phyloP scores from a whole-genome alignment of 139 green algal species.

The Gonium pectorale region DNA sequence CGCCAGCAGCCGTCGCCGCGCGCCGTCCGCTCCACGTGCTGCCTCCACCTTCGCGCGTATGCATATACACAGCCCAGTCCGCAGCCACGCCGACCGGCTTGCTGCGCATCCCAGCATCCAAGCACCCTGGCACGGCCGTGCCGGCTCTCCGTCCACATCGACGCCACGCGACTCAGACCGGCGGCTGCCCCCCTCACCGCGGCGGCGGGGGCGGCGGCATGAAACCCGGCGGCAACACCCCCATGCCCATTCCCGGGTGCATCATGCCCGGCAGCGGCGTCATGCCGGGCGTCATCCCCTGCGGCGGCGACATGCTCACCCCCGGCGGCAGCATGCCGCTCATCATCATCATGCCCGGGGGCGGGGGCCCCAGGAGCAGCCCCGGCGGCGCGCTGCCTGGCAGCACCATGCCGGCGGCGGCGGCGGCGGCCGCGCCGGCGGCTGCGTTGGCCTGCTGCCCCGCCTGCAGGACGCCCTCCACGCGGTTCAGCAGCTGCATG shows the following conservation, averaged over 20 bases:
- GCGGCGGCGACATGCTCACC: background rate
- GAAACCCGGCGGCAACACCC: background rate
- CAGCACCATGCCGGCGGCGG: background rate
- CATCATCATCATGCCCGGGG: background rate
- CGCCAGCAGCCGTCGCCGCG: too few species aligned
- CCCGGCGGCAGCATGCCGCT: background rate
- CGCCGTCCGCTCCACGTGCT: too few species aligned
- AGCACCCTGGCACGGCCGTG: too few species aligned
- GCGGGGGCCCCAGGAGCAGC: background rate
- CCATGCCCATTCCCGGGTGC: background rate
- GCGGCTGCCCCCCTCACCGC: background rate
- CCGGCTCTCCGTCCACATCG: too few species aligned
- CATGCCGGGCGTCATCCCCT: background rate
- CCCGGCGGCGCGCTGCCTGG: background rate
- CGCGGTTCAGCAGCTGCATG: conserved; percentile 56
- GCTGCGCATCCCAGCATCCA: too few species aligned
- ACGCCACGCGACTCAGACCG: too few species aligned
- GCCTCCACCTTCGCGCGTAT: too few species aligned
- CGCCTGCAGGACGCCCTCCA: conserved; percentile 43
- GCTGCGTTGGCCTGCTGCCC: background rate
- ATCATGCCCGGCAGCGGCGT: conserved; percentile 6
- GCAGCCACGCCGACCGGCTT: too few species aligned
- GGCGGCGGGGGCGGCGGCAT: conserved; percentile 12
- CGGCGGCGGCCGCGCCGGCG: background rate
- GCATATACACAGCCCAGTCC: too few species aligned